Evolutionary conservation across 2,329 filamentous ascomycete species (phyloP).

Genomic region (Xylariaceae sp.): DNA sequence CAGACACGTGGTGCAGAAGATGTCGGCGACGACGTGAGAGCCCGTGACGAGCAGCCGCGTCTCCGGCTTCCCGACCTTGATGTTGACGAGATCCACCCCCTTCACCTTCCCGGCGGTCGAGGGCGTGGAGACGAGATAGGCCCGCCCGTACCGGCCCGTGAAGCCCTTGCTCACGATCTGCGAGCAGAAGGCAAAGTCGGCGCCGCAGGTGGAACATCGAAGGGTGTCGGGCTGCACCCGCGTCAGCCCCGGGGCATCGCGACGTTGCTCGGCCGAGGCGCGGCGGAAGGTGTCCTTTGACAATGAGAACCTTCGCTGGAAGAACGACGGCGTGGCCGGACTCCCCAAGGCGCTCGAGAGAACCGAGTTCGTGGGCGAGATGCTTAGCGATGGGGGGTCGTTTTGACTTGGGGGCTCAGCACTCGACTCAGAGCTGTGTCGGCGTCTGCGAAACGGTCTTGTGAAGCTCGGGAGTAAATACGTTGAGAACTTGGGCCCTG

Average conservation of each 20-base stretch:
- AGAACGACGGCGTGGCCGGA: slow-evolving; percentile 20
- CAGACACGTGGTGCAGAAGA: slow-evolving; percentile 52
- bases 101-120: slow-evolving; percentile 11
- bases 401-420: slow-evolving; percentile 18
- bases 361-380: slow-evolving; percentile 32
- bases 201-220: slow-evolving; percentile 54
- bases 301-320: slow-evolving; percentile 14
- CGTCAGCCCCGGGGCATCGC: slow-evolving; percentile 28
- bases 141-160: slow-evolving; percentile 60
- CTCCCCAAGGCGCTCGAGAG: slow-evolving; percentile 20
- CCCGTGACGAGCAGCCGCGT: slow-evolving; percentile 58
- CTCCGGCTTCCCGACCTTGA: slow-evolving; percentile 50
- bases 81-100: slow-evolving; percentile 43
- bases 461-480: slow-evolving; percentile 50
- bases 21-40: slow-evolving; percentile 60
- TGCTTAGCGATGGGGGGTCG: slow-evolving; percentile 29
- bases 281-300: neutral
- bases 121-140: slow-evolving; percentile 52
- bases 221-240: slow-evolving; percentile 50
- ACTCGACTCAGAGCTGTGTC: slow-evolving; percentile 28
- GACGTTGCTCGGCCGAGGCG: slow-evolving; percentile 6
- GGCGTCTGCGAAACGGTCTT: slow-evolving; percentile 42
- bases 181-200: slow-evolving; percentile 56
- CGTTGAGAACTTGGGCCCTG: slow-evolving; percentile 40
- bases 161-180: slow-evolving; percentile 65